Evolutionary conservation across 75 land plant genomes (phyloP).

Genomic region (Selaginella moellendorffii): DNA sequence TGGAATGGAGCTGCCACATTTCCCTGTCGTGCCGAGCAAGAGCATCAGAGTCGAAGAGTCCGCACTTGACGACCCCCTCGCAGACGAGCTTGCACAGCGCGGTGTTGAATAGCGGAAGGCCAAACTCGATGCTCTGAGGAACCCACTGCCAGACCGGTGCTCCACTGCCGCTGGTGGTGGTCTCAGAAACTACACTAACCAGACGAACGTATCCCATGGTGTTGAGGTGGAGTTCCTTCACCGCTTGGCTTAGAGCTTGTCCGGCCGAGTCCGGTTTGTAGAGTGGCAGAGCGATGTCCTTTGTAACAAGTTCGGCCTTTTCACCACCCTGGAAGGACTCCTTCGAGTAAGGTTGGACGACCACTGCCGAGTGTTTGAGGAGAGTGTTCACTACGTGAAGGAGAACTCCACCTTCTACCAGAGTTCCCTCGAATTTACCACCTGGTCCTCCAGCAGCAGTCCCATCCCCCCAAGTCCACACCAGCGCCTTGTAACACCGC

Average conservation of each 20-base stretch:
- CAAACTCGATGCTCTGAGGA: constrained; percentile 85
- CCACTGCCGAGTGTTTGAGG: constrained; percentile 64
- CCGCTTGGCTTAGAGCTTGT: constrained; percentile 4
- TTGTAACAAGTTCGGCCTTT: not conserved
- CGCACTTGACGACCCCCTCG: constrained; percentile 49
- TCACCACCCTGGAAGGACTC: not conserved
- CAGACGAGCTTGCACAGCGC: constrained; percentile 63
- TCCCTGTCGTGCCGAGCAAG: constrained; percentile 54
- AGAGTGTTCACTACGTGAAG: constrained; percentile 85
- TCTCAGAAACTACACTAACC: constrained; percentile 25
- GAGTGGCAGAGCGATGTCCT: not conserved
- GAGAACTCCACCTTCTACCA: constrained; percentile 76
- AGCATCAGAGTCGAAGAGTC: constrained; percentile 53
- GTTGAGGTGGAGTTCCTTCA: constrained; percentile 44
- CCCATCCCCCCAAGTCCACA: constrained; percentile 99
- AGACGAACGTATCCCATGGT: constrained; percentile 79
- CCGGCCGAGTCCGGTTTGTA: not conserved
- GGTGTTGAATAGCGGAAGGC: constrained; percentile 85
- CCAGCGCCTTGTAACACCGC: constrained; percentile 72
- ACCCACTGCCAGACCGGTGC: constrained; percentile 57
- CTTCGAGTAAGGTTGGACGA: constrained; percentile 67
- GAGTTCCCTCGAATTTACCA: constrained; percentile 86
- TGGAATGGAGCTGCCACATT: constrained; percentile 59
- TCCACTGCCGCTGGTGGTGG: too few species aligned
- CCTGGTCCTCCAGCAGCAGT: constrained; percentile 69